Evolutionary conservation across 2,329 filamentous ascomycete genomes (phyloP).

Genomic region (Paecilomyces formosus): DNA sequence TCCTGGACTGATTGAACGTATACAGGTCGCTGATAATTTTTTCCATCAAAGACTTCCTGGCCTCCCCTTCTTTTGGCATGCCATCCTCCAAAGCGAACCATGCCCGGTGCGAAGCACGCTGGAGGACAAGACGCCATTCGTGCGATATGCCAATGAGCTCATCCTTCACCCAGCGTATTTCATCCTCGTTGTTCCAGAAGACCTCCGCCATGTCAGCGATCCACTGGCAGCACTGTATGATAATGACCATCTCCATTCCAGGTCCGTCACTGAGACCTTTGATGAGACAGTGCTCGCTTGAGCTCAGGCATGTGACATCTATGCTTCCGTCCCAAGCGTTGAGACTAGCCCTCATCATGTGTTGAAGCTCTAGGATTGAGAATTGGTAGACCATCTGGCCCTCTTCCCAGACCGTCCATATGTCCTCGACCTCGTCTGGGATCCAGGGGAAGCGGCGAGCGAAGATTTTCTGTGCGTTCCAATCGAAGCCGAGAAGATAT

Average conservation of each 20-base stretch:
- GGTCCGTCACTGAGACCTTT: slow-evolving; percentile 13
- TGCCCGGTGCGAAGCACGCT: slow-evolving; percentile 18
- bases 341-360: slow-evolving; percentile 15
- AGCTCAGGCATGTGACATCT: slow-evolving; percentile 17
- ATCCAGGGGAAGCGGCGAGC: slow-evolving; percentile 19
- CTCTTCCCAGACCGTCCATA: slow-evolving; percentile 19
- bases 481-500: slow-evolving; percentile 23
- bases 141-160: slow-evolving; percentile 11
- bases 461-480: slow-evolving; percentile 11
- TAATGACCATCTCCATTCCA: slow-evolving; percentile 25
- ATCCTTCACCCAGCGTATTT: background rate
- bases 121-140: slow-evolving; percentile 17
- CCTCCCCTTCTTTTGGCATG: slow-evolving; percentile 7
- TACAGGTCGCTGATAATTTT: slow-evolving; percentile 16
- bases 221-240: slow-evolving; percentile 22
- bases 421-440: slow-evolving; percentile 14
- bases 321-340: slow-evolving; percentile 8
- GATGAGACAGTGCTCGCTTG: slow-evolving; percentile 12
- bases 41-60: slow-evolving; percentile 7
- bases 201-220: slow-evolving; percentile 19
- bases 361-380: slow-evolving; percentile 13
- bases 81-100: slow-evolving; percentile 19
- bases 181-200: slow-evolving; percentile 9
- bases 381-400: slow-evolving; percentile 16
- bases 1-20: slow-evolving; percentile 12